Base-by-base conservation (phyloP, 306 rosid genomes). In the Psophocarpus tetragonolobus region DNA sequence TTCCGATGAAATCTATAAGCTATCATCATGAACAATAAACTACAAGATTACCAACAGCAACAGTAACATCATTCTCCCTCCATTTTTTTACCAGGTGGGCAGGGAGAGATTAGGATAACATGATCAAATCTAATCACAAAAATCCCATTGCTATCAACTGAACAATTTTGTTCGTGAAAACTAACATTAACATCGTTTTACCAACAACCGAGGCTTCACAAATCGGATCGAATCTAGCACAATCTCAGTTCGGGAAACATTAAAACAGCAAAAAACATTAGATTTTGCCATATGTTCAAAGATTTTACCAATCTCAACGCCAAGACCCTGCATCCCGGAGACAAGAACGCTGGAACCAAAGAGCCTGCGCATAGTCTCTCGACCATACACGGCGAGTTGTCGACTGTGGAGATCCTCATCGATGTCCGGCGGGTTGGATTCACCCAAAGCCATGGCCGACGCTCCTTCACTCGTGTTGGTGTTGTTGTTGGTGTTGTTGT, bases 331-430 rank as follows among this genome's bases (percentile, higher is more conserved):
- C 86, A 94, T 67, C 84, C 98, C 98, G 1, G 97, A 92, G 62
- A 94, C 79, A 8, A 94, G 97, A 2, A 90, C 90, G 48, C 68
- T 94, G 8, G 98, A 91, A 0, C 89, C 98, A 32, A 90, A 94
- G 38, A 94, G 94, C 84, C 87, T 82, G 74, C 97, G 75, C 98
- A 94, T 94, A 3, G 98, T 89, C 85, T 94, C 98, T 21, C 98
- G 91, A 74, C 98, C 98, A 77, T 94, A 94, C 61, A 94, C 97
- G 0, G 98, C 98, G 4, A 94, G 90, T 87, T 94, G 98, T 41
- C 98, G 90, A 87, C 98, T 94, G 83, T 94, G 98, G 36, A 94
- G 91, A 87, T 94, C 97, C 88, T 94, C 98, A 79, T 94, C 98
- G 30, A 94, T 94, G 11, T 90, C 97, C 0, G 82, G 57, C 4